These are phyloP conservation scores for Cicer arietinum DNA, from an alignment of 306 rosid species.

Conservation along the genomic window DNA sequence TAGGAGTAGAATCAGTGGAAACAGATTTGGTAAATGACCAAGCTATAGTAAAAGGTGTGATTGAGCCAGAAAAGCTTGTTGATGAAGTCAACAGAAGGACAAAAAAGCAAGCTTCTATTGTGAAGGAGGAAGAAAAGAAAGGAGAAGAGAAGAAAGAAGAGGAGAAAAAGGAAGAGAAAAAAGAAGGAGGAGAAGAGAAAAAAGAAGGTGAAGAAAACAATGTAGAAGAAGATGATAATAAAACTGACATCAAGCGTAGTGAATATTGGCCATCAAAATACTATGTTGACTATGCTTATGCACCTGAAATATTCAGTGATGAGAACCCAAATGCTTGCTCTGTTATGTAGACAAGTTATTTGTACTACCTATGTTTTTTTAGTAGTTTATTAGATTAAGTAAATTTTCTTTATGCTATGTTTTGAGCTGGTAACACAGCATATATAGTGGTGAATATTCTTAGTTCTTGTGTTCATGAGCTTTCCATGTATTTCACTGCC, in stretches of 20 bases:
- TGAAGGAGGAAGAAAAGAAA: slow-evolving; percentile 65
- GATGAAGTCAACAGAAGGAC: slow-evolving; percentile 74
- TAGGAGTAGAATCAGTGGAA: slow-evolving; percentile 96
- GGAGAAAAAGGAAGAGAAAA: slow-evolving; percentile 42
- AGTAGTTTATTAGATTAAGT: slow-evolving; percentile 39
- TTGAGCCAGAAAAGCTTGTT: slow-evolving; percentile 70
- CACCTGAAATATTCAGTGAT: slow-evolving; percentile 79
- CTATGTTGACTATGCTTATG: slow-evolving; percentile 60
- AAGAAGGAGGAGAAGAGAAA: slow-evolving; percentile 49
- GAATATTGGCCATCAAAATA: slow-evolving; percentile 67
- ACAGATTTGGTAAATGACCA: slow-evolving; percentile 66
- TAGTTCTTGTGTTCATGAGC: neutral
- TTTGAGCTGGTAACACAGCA: slow-evolving; percentile 14
- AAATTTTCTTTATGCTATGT: slow-evolving; percentile 30
- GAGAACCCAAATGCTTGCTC: slow-evolving; percentile 94
- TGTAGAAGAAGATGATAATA: slow-evolving; percentile 52
- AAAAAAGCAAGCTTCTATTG: slow-evolving; percentile 70
- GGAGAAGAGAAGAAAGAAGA: slow-evolving; percentile 53
- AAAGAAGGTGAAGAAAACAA: slow-evolving; percentile 57
- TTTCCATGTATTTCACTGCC: neutral
- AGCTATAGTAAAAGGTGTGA: slow-evolving; percentile 76
- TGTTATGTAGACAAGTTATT: slow-evolving; percentile 58
- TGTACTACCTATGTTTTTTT: slow-evolving; percentile 21
- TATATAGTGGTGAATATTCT: slow-evolving; percentile 23
- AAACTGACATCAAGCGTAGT: slow-evolving; percentile 58